A percentile compares a stretch with the other conserved stretches of the same genome.
Conservation (phyloP, 176 grass and related monocot species). For the Carex scoparia region DNA sequence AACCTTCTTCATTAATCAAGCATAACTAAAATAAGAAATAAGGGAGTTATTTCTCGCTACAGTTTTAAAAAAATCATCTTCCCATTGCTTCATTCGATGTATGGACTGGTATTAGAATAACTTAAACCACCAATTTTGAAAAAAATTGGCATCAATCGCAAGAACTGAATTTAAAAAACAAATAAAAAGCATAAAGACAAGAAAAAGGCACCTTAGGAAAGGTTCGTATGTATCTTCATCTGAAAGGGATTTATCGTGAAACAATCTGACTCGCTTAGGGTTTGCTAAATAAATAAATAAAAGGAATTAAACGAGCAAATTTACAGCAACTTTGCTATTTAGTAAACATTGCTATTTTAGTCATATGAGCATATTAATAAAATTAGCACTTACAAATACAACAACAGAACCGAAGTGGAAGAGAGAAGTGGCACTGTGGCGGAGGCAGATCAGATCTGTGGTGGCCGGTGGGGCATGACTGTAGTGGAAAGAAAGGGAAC, state of each 20-base stretch:
- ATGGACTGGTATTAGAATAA: neutral
- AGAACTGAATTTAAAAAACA: neutral
- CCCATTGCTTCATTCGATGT: neutral
- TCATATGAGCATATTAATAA: too few relatives aligned
- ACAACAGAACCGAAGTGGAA: too few relatives aligned
- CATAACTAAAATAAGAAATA: constrained; percentile 21
- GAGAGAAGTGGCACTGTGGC: too few relatives aligned
- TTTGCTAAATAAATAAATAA: constrained; percentile 58
- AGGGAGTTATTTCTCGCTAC: neutral
- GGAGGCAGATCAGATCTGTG: too few relatives aligned
- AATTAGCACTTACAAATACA: too few relatives aligned
- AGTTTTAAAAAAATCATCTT: neutral
- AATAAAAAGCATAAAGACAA: neutral
- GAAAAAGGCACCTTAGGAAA: constrained; percentile 62
- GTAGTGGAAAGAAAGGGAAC: too few relatives aligned
- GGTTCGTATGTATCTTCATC: constrained; percentile 85
- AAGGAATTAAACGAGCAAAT: constrained; percentile 26
- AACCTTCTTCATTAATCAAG: neutral
- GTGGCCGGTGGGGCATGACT: too few relatives aligned
- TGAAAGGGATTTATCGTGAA: constrained; percentile 71
- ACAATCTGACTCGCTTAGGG: constrained; percentile 59
- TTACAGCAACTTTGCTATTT: constrained; percentile 21
- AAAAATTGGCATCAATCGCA: neutral
- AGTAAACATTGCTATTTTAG: neutral
- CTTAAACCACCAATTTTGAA: neutral